Conservation (phyloP, 768 basidiomycete genomes). For the Auriscalpium vulgare region DNA sequence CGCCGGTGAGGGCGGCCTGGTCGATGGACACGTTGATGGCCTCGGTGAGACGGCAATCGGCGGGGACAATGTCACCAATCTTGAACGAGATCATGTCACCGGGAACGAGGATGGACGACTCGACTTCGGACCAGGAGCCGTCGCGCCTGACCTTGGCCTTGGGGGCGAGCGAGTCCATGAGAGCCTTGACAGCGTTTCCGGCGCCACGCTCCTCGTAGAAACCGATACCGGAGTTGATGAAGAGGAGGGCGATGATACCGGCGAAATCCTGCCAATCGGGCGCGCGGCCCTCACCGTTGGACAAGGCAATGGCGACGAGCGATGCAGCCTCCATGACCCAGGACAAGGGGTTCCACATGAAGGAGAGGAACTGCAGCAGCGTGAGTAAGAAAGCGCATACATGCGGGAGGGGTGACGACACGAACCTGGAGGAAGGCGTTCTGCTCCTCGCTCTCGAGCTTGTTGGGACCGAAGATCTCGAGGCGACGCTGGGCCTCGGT, state of each 20-base stretch:
- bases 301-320: constrained; percentile 89
- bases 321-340: constrained; percentile 99
- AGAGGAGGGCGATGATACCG: constrained; percentile 86
- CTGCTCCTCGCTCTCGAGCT: constrained; percentile 84
- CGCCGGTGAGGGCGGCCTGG: constrained; percentile 96
- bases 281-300: constrained; percentile 79
- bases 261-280: constrained; percentile 98
- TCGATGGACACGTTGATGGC: constrained; percentile 97
- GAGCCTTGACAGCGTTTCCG: constrained; percentile 97
- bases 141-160: constrained; percentile 92
- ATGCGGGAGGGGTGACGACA: not conserved
- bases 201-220: constrained; percentile 98
- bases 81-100: constrained; percentile 98
- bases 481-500: constrained; percentile 80
- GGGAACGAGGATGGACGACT: constrained; percentile 83
- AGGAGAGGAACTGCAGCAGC: constrained; percentile 67
- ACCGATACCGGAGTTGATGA: constrained; percentile 95
- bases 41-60: constrained; percentile 94
- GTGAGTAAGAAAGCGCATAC: not conserved
- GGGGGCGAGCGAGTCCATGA: constrained; percentile 98
- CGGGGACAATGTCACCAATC: constrained; percentile 97
- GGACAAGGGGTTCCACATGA: constrained; percentile 99
- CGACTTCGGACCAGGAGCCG: constrained; percentile 83
- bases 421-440: constrained; percentile 52
- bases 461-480: constrained; percentile 94